A percentile compares a stretch with the other conserved stretches of the same genome.
Conservation (phyloP, 2,329 filamentous ascomycete genomes). For the Lizonia empirigonia region DNA sequence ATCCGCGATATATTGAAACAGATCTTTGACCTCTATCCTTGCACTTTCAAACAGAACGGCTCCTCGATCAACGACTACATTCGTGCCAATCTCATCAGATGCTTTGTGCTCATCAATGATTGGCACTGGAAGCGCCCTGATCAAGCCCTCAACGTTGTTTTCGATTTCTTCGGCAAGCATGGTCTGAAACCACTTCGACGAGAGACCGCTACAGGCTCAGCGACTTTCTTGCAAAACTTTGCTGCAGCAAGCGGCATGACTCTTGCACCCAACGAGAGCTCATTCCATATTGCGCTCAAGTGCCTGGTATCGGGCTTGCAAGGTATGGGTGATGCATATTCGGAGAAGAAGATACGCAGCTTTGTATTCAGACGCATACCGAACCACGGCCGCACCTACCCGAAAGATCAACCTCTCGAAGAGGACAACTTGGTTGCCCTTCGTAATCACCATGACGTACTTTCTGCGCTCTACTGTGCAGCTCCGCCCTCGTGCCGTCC, state of each 20-base stretch:
- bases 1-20: constrained; percentile 55
- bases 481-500: constrained; percentile 61
- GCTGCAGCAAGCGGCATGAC: constrained; percentile 52
- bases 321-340: constrained; percentile 53
- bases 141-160: constrained; percentile 57
- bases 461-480: constrained; percentile 64
- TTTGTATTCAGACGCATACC: constrained; percentile 64
- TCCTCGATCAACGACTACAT: constrained; percentile 62
- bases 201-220: constrained; percentile 60
- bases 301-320: constrained; percentile 58
- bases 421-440: constrained; percentile 62
- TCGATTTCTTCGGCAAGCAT: constrained; percentile 65
- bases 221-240: constrained; percentile 59
- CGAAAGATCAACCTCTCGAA: constrained; percentile 61
- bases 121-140: constrained; percentile 66
- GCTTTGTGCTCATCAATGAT: constrained; percentile 57
- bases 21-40: constrained; percentile 55
- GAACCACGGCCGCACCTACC: constrained; percentile 65
- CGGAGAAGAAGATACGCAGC: constrained; percentile 61
- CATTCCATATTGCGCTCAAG: constrained; percentile 66
- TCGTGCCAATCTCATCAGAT: constrained; percentile 58
- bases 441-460: constrained; percentile 66
- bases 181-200: constrained; percentile 57
- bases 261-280: constrained; percentile 55
- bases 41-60: constrained; percentile 46